phyloP scores from a whole-genome alignment of 306 rosid genomes.

The Glycine tomentella region DNA sequence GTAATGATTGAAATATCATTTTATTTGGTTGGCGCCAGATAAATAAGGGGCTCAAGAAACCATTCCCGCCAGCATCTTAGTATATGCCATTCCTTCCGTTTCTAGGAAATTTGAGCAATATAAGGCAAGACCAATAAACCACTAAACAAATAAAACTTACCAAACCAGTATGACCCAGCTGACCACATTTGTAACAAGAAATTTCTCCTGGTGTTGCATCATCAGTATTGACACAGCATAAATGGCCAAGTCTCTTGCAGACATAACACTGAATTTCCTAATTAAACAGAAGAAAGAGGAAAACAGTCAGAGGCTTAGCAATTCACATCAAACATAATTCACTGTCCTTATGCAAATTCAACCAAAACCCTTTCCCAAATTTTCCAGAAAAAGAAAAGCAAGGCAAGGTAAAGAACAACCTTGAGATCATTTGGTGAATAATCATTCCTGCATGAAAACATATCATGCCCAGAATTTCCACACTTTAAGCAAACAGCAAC shows the following conservation, averaged over 20 bases:
- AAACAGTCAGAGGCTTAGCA: conserved; percentile 25
- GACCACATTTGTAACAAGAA: conserved; percentile 93
- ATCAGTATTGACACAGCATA: conserved; percentile 67
- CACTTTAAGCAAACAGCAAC: conserved; percentile 77
- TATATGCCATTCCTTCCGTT: too few relatives aligned
- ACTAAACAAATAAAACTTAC: conserved; percentile 59
- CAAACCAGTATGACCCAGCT: conserved; percentile 85
- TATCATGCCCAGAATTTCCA: conserved; percentile 88
- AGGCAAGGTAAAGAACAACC: conserved; percentile 56
- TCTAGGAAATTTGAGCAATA: too few relatives aligned
- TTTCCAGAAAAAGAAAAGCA: conserved; percentile 20
- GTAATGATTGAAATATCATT: conserved; percentile 5
- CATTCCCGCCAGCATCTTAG: too few relatives aligned
- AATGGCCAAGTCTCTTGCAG: conserved; percentile 85
- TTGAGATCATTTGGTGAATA: conserved; percentile 75
- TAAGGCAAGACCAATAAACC: background rate
- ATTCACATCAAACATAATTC: conserved; percentile 15
- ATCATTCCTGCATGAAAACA: conserved; percentile 72
- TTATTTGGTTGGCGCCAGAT: too few relatives aligned
- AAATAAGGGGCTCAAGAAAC: too few relatives aligned
- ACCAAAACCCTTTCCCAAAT: background rate
- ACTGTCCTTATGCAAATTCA: conserved; percentile 19
- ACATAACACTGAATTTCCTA: conserved; percentile 84
- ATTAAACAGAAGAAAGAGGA: conserved; percentile 27
- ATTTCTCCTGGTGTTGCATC: conserved; percentile 52